Percentiles rank a stretch among this genome's conserved stretches.
These are phyloP conservation scores for Candida frijolesensis DNA, from an alignment of 1,139 yeast species.

Conservation along the genomic window DNA sequence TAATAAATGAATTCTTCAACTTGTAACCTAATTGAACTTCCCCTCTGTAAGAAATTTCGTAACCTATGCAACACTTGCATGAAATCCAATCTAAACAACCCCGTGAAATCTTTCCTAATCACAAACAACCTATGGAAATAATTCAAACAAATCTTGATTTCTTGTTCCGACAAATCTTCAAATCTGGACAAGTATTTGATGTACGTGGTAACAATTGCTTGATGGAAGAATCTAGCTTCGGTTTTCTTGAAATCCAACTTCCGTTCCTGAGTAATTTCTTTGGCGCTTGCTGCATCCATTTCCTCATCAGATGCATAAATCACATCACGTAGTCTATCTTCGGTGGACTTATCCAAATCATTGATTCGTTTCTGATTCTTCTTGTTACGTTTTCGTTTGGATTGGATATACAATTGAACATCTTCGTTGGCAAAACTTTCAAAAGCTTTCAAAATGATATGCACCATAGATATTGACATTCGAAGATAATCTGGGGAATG, in stretches of 20 bases:
- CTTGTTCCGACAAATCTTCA: slow-evolving; percentile 61
- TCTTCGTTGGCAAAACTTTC: slow-evolving; percentile 69
- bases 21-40: slow-evolving; percentile 51
- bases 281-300: slow-evolving; percentile 38
- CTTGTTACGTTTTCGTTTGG: slow-evolving; percentile 41
- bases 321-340: slow-evolving; percentile 32
- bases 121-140: slow-evolving; percentile 77
- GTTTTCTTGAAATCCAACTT: slow-evolving; percentile 50
- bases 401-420: slow-evolving; percentile 55
- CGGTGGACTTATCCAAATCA: slow-evolving; percentile 31
- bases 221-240: slow-evolving; percentile 44
- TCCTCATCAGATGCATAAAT: slow-evolving; percentile 46
- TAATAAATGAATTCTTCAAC: slow-evolving; percentile 68
- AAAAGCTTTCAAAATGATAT: slow-evolving; percentile 65
- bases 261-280: slow-evolving; percentile 46
- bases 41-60: slow-evolving; percentile 32
- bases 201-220: slow-evolving; percentile 51
- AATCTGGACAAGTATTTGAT: slow-evolving; percentile 54
- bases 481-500: slow-evolving; percentile 67
- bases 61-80: slow-evolving; percentile 45
- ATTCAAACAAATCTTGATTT: slow-evolving; percentile 64
- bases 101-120: slow-evolving; percentile 57
- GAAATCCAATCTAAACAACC: slow-evolving; percentile 75
- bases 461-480: slow-evolving; percentile 67
- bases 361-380: slow-evolving; percentile 23